These are phyloP conservation scores for Trichophyton simii DNA, from an alignment of 2,329 filamentous ascomycete species.

Conservation along the genomic window DNA sequence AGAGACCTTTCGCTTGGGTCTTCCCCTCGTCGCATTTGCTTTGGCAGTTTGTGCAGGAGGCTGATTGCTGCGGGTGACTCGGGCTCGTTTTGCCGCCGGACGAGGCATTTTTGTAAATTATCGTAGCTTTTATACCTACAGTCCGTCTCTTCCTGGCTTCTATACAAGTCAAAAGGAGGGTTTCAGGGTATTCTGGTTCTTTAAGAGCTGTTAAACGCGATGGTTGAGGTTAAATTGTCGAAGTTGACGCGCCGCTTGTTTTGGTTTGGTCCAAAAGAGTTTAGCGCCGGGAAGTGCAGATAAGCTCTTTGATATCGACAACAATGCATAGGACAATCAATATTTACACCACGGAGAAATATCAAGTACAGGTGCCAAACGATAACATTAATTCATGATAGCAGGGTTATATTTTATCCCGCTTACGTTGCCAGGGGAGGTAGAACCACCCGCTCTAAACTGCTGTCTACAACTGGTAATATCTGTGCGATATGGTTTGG, in stretches of 20 bases:
- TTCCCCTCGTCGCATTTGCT: background rate
- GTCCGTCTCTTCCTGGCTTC: background rate
- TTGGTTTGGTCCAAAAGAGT: background rate
- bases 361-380: background rate
- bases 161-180: background rate
- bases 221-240: background rate
- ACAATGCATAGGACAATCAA: background rate
- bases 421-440: background rate
- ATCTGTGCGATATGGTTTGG: conserved; percentile 60
- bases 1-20: background rate
- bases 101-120: background rate
- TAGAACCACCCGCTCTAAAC: conserved; percentile 39
- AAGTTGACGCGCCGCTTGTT: conserved; percentile 3
- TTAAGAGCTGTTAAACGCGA: background rate
- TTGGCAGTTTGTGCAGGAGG: background rate
- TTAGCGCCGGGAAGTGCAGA: background rate
- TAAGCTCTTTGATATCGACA: background rate
- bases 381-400: background rate
- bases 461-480: conserved; percentile 58
- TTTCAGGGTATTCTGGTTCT: background rate
- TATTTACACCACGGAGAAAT: background rate
- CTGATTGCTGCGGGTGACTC: background rate
- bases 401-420: background rate
- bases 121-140: background rate
- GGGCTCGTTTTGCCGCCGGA: background rate